A percentile compares a stretch with the other conserved stretches of the same genome.
Conservation (phyloP, 768 basidiomycete genomes). For the Leccinum rimulosum region DNA sequence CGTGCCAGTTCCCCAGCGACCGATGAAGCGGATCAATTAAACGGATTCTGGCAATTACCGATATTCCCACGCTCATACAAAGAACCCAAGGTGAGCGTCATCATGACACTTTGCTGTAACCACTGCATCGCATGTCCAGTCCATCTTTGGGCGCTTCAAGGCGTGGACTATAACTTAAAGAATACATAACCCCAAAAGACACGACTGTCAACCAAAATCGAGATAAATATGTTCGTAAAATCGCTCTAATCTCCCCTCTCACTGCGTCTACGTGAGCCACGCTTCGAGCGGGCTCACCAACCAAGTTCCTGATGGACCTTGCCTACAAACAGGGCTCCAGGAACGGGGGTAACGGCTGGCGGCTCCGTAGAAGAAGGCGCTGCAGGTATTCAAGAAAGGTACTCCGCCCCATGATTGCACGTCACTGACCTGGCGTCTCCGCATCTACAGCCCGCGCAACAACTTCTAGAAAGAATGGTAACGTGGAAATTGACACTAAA, state of each 20-base stretch:
- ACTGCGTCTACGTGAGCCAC: neutral
- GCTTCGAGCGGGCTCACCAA: neutral
- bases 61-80: neutral
- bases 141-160: neutral
- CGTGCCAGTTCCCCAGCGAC: neutral
- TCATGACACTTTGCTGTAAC: neutral
- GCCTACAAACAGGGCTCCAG: constrained; percentile 7
- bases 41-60: neutral
- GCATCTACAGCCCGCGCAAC: neutral
- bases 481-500: neutral
- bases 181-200: neutral
- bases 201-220: neutral
- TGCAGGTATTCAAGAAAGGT: neutral
- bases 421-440: constrained; percentile 8
- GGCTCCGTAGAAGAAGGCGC: neutral
- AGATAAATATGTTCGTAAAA: neutral
- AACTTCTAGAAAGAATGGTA: neutral
- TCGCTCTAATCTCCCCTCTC: neutral
- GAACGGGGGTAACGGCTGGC: neutral
- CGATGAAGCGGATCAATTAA: neutral
- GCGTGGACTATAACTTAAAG: neutral
- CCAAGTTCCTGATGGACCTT: constrained; percentile 13
- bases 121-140: neutral
- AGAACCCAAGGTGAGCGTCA: neutral
- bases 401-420: neutral